Evolutionary conservation across 257 asterid species (phyloP), one percentile per base, ranked within the genome.

Genomic region (Salvia hispanica): DNA sequence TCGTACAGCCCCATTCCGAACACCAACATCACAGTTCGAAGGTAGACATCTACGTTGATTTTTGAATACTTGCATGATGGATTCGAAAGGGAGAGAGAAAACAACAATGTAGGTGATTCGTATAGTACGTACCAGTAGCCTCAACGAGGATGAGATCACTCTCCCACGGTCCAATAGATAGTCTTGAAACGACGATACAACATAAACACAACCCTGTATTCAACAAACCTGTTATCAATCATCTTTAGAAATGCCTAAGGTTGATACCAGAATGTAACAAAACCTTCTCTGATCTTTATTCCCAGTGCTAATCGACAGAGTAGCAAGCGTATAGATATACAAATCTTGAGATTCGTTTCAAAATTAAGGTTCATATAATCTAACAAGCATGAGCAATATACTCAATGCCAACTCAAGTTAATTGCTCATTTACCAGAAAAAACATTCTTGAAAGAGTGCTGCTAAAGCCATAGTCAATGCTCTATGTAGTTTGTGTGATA

Each of bases 1-100:
- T 92, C 98, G 64, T 92, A 92, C 3, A 92, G 95, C 52, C 98
- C 97, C 96, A 88, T 88, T 42, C 97, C 98, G 31, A 92, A 92
- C 10, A 92, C 97, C 81, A 92, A 34, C 98, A 92, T 92, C 79
- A 92, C 98, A 47, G 98, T 92, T 64, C 98, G 76, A 36, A 92
- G 85, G 74, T 92, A 92, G 43, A 89, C 87, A 86, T 92, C 97
- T 89, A 62, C 3, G 34, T 31, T 28, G 46, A 34, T 48, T 62
- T 63, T 7, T 44, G 3, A 57, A 42, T 58, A 60, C 25, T 31
- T 39, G 62, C 62, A 51, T 8, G 42, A 10, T 62, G 33, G 12
- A 16, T 28, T 47, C 58, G 18, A 40, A 37, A 12, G 6, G 6
- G 34, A 9, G 18, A 39, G 18, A 6, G 44, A 53, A 6, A 4